A percentile compares a stretch with the other conserved stretches of the same genome.
Evolutionary conservation across 257 asterid species (phyloP).

Genomic region (Haberlea rhodopensis): DNA sequence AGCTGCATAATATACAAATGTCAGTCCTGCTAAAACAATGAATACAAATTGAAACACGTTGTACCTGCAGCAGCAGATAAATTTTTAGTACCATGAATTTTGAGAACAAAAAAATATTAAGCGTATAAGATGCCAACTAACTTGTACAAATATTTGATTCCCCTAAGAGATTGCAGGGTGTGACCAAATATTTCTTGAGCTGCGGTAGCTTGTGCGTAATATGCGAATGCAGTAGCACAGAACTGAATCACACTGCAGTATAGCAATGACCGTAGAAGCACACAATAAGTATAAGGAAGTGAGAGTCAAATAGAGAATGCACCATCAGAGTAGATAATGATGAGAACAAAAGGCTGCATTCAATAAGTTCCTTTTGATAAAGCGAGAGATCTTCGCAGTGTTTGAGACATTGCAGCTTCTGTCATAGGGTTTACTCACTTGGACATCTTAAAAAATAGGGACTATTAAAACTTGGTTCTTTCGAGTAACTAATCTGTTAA

Average conservation of each 20-base stretch:
- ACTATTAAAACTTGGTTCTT: not conserved
- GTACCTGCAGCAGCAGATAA: slow-evolving; percentile 57
- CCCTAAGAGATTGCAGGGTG: slow-evolving; percentile 94
- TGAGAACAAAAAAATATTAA: not conserved
- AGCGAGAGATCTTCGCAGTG: slow-evolving; percentile 2
- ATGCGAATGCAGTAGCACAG: slow-evolving; percentile 95
- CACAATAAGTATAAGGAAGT: not conserved
- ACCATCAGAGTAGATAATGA: not conserved
- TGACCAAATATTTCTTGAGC: slow-evolving; percentile 99
- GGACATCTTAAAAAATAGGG: too few relatives aligned
- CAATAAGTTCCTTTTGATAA: not conserved
- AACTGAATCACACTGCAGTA: slow-evolving; percentile 96
- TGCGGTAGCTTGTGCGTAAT: slow-evolving; percentile 96
- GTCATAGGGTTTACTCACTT: too few relatives aligned
- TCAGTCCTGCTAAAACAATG: slow-evolving; percentile 83
- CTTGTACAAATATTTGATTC: slow-evolving; percentile 96
- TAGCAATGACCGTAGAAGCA: slow-evolving; percentile 19
- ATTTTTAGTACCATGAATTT: slow-evolving; percentile 18
- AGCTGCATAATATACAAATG: slow-evolving; percentile 84
- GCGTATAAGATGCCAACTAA: slow-evolving; percentile 36
- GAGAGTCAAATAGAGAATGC: slow-evolving; percentile 3
- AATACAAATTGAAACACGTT: slow-evolving; percentile 93
- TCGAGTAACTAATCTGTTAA: too few relatives aligned
- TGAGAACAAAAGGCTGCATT: not conserved
- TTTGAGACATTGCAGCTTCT: not conserved